phyloP scores from a whole-genome alignment of 1,284 basidiomycete species.

The Papiliotrema terrestris region DNA sequence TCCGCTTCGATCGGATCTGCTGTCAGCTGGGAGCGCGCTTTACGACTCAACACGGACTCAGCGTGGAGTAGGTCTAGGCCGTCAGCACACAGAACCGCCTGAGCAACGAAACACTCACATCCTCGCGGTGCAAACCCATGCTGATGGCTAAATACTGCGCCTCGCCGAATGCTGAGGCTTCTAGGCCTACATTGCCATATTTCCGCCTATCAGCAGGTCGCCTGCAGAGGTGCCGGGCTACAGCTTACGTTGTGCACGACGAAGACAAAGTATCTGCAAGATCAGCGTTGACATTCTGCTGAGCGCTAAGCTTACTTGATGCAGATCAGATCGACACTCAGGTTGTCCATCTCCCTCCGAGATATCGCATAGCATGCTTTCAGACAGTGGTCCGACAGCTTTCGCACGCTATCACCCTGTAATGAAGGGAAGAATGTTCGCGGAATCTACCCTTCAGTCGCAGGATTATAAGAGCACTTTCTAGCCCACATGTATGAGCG shows the following conservation, averaged over 20 bases:
- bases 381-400: conserved; percentile 19
- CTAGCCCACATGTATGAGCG: conserved; percentile 20
- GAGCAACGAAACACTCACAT: neutral
- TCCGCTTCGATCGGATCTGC: conserved; percentile 26
- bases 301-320: conserved; percentile 16
- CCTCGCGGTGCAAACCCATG: too few species aligned
- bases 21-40: neutral
- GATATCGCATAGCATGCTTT: conserved; percentile 17
- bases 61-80: neutral
- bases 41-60: neutral
- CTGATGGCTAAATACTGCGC: too few species aligned
- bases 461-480: neutral
- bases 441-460: too few species aligned
- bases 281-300: too few species aligned
- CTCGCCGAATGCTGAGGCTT: conserved; percentile 24
- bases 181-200: conserved; percentile 19
- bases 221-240: neutral
- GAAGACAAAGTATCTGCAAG: neutral
- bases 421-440: conserved; percentile 17
- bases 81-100: neutral
- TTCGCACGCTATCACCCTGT: conserved; percentile 17
- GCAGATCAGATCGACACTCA: conserved; percentile 16
- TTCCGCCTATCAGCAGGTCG: conserved; percentile 6
- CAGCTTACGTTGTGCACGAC: neutral
- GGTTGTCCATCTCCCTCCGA: conserved; percentile 15